Evolutionary conservation across 2,329 filamentous ascomycete species (phyloP).

Genomic region (Penicillium sp.): DNA sequence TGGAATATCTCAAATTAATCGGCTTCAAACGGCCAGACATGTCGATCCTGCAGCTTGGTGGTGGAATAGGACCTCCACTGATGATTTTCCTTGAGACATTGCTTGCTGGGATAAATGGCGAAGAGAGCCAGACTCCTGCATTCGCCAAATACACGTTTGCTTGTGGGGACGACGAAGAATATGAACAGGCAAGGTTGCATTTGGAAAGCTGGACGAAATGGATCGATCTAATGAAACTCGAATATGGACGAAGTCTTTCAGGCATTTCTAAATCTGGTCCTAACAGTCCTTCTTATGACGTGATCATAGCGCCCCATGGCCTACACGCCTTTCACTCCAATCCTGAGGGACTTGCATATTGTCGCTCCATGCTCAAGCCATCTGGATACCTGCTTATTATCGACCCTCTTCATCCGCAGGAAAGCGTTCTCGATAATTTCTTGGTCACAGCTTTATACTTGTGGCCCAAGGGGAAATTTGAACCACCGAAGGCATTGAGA

Average conservation of each 20-base stretch:
- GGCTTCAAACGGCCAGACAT: constrained; percentile 27
- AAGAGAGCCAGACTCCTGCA: background rate
- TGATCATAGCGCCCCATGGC: constrained; percentile 22
- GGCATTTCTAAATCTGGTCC: constrained; percentile 5
- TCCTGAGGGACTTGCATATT: constrained; percentile 18
- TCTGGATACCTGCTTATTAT: constrained; percentile 23
- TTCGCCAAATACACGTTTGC: constrained; percentile 23
- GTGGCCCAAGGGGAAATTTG: constrained; percentile 3
- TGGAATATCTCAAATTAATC: constrained; percentile 21
- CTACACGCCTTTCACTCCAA: constrained; percentile 13
- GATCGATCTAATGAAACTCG: constrained; percentile 14
- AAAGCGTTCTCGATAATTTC: constrained; percentile 11
- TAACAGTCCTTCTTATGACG: constrained; percentile 13
- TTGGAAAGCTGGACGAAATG: constrained; percentile 13
- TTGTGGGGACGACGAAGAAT: background rate
- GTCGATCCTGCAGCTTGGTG: constrained; percentile 29
- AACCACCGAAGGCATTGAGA: background rate
- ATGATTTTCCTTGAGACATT: constrained; percentile 12
- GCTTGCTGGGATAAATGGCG: background rate
- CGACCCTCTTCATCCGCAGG: constrained; percentile 5
- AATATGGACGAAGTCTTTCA: constrained; percentile 6
- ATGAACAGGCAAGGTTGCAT: background rate
- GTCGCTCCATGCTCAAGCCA: constrained; percentile 16
- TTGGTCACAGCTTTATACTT: constrained; percentile 14
- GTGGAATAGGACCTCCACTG: constrained; percentile 18